These are phyloP conservation scores for Cutaneotrichosporon mucoides DNA, from an alignment of 1,284 basidiomycete species.

Conservation along the genomic window DNA sequence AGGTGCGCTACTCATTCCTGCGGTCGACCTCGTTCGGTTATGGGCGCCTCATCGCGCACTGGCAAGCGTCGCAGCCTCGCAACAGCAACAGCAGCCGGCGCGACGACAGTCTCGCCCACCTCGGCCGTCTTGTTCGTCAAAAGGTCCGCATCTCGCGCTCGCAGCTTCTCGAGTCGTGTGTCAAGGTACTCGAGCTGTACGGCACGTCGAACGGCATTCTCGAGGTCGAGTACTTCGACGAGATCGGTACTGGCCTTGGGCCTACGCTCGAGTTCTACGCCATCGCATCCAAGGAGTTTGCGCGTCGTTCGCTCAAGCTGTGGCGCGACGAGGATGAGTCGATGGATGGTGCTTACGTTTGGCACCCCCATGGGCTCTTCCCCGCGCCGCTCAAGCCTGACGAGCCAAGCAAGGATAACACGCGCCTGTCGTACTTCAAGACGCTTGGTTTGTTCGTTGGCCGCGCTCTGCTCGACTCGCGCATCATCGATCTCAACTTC, in stretches of 20 bases:
- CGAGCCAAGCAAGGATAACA: conserved; percentile 44
- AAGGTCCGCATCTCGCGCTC: conserved; percentile 95
- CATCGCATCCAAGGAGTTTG: conserved; percentile 88
- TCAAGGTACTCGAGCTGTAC: conserved; percentile 97
- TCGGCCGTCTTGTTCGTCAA: conserved; percentile 87
- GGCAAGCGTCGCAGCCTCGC: conserved; percentile 74
- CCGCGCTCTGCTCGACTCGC: conserved; percentile 92
- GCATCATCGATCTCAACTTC: conserved; percentile 93
- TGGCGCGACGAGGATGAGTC: conserved; percentile 81
- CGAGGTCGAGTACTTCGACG: conserved; percentile 98
- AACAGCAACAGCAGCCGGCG: conserved; percentile 67
- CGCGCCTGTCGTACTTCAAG: conserved; percentile 68
- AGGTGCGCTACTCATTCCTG: conserved; percentile 91
- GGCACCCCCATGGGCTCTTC: conserved; percentile 79
- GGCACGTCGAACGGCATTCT: conserved; percentile 82
- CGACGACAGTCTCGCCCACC: conserved; percentile 85
- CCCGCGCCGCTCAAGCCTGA: conserved; percentile 71
- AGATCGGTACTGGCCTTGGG: conserved; percentile 95
- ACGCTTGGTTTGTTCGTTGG: conserved; percentile 97
- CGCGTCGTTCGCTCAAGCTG: conserved; percentile 75
- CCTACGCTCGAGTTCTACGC: conserved; percentile 99
- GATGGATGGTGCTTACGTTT: conserved; percentile 64
- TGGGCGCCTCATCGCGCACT: conserved; percentile 82
- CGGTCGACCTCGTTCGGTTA: conserved; percentile 98
- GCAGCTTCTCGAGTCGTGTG: conserved; percentile 91